Base-by-base conservation (phyloP, 2,329 filamentous ascomycete genomes). In the Claviceps pazoutovae region DNA sequence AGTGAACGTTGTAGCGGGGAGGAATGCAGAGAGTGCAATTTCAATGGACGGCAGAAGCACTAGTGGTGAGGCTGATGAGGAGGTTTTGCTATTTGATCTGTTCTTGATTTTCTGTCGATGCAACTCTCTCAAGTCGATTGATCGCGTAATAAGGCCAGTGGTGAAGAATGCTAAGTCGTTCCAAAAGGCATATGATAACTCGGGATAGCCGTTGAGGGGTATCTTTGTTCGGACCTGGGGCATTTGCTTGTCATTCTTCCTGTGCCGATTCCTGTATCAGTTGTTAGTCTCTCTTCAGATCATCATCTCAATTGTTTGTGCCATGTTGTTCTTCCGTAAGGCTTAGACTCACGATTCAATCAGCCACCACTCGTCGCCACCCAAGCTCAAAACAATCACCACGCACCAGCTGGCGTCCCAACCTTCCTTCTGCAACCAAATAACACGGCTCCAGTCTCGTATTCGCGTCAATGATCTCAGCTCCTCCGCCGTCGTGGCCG, bases 281-380 rank as follows among this genome's bases (percentile, higher is more conserved):
- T 37, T 23, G 26, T 49, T 23, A 46, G 36, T 26, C 2, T 46
- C 17, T 39, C 9, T 34, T 19, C 3, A 38, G 16, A 5, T n/a
- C 13, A 23, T 50, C n/a, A 62, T 54, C 62, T 58, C 49, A 19
- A 30, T 11, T 16, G 16, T 6, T 43, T 9, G 21, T 16, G 34
- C 14, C 26, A 43, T 19, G 16, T 38, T 11, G 7, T 21, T 44
- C 42, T 19, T 26, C 16, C 14, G 14, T 2, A 23, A 37, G 41
- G 19, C 16, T 16, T 16, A 43, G 3, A 51, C 76, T 68, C 69
- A 82, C 75, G 79, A 65, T 65, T 84, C 76, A 51, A 88, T 71
- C 54, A 90, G 70, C 81, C 84, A 90, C 86, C 87, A 95, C 55
- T 76, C 76, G 62, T 93, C 86, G 50, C 87, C 86, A 60, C 76